Evolutionary conservation across 495 filamentous ascomycete genomes (phyloP), one percentile per base, ranked within the genome.

Genomic region (Lichenothelia convexa): DNA sequence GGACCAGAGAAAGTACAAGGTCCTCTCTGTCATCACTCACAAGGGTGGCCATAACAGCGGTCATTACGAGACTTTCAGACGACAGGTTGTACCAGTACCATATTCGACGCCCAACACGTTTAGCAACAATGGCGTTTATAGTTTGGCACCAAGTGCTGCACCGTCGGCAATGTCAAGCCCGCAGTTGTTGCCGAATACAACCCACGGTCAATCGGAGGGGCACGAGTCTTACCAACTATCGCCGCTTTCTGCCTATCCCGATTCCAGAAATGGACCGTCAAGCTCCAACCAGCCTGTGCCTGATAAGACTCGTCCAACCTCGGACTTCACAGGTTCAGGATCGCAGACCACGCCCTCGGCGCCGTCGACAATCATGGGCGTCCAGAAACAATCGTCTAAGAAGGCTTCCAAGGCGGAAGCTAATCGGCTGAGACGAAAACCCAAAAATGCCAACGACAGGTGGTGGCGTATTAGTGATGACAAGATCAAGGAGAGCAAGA

Each of bases 381-480:
- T n/a, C n/a, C n/a, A n/a, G n/a, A n/a, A n/a, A n/a, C n/a, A n/a
- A n/a, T n/a, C n/a, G n/a, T n/a, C n/a, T n/a, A n/a, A n/a, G n/a
- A n/a, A n/a, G n/a, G 22, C 21, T 3, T 27, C 24, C 8, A 27
- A 8, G 24, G 24, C 24, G 24, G 37, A 39, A 9, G 17, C 22
- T 17, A 33, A 15, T 18, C 37, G 37, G 9, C 15, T 39, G 24
- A 44, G 17, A 39, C 59, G 63, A 22, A 68, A 63, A 41, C 75
- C 75, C 46, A 70, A 69, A 44, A 43, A 24, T 8, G 46, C 61
- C n/a, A 70, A 60, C 37, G 68, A 80, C 46, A 68, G 80, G 15
- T 99, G 89, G 89, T 99, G 89, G 89, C 71, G 89, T 11, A 94
- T 99, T 32, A 94, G 86, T 26, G 89, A 99, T 50, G 89, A 95